A percentile compares a stretch with the other conserved stretches of the same genome.
Evolutionary conservation across 2,329 filamentous ascomycete species (phyloP).

Genomic region (Ambrosiella xylebori): DNA sequence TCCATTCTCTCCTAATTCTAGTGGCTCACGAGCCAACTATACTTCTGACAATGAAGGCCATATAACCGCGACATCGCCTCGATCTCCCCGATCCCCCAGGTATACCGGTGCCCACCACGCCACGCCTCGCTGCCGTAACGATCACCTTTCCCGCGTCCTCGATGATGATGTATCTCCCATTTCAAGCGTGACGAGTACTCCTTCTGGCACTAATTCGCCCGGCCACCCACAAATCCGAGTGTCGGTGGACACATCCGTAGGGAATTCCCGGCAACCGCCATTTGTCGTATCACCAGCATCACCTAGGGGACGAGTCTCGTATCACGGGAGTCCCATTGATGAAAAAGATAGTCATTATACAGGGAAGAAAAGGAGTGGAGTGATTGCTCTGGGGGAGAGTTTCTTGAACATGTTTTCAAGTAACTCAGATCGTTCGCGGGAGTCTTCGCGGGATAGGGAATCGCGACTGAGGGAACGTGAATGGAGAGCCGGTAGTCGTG

Average conservation of each 20-base stretch:
- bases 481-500: background rate
- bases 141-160: background rate
- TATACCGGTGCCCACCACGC: background rate
- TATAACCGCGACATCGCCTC: background rate
- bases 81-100: background rate
- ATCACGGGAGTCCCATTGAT: conserved; percentile 6
- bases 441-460: conserved; percentile 5
- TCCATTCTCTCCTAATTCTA: conserved; percentile 7
- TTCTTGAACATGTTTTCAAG: conserved; percentile 7
- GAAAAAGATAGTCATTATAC: background rate
- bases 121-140: background rate
- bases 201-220: background rate
- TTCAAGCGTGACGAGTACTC: background rate
- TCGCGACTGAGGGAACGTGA: conserved; percentile 6
- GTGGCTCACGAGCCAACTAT: background rate
- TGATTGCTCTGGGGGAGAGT: background rate
- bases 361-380: conserved; percentile 5
- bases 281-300: conserved; percentile 6
- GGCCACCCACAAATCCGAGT: conserved; percentile 6
- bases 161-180: background rate
- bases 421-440: conserved; percentile 1
- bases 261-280: background rate
- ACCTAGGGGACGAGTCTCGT: background rate
- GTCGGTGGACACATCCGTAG: conserved; percentile 1
- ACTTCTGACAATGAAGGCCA: conserved; percentile 4